Evolutionary conservation across 805 yeast genomes (phyloP).

Genomic region (Myxozyma sirexii): DNA sequence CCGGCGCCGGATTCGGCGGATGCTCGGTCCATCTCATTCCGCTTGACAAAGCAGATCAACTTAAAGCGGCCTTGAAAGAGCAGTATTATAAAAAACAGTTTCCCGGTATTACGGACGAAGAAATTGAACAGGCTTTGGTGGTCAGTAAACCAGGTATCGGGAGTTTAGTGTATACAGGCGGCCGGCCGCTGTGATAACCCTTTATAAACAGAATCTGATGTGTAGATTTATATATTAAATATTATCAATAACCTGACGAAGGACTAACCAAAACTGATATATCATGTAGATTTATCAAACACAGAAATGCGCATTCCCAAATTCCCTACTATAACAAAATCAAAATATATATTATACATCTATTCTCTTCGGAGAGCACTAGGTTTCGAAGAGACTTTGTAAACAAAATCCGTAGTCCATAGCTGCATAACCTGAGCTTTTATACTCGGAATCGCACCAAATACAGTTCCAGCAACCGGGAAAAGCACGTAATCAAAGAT

Average conservation of each 20-base stretch:
- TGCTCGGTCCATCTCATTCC: conserved; percentile 63
- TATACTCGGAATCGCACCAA: conserved; percentile 35
- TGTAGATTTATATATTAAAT: too few species aligned
- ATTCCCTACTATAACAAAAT: too few species aligned
- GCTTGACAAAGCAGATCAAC: conserved; percentile 44
- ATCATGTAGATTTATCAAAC: too few species aligned
- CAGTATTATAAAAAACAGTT: conserved; percentile 54
- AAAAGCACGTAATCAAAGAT: conserved; percentile 29
- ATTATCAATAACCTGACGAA: too few species aligned
- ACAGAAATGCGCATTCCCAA: too few species aligned
- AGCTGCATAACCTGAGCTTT: conserved; percentile 33
- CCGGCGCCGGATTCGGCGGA: conserved; percentile 84
- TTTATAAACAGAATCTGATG: too few species aligned
- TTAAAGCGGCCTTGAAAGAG: conserved; percentile 51
- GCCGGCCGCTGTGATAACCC: neutral
- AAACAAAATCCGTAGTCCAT: conserved; percentile 25
- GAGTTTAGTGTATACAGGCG: conserved; percentile 15
- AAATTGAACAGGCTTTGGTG: conserved; percentile 55
- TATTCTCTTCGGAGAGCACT: neutral
- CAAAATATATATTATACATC: neutral
- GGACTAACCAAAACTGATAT: too few species aligned
- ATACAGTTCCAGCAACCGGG: conserved; percentile 35
- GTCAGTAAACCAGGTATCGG: conserved; percentile 54
- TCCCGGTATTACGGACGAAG: conserved; percentile 52
- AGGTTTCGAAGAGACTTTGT: conserved; percentile 33